Conservation (phyloP, 78 protist species). For the Chrysochromulina tobinii region DNA sequence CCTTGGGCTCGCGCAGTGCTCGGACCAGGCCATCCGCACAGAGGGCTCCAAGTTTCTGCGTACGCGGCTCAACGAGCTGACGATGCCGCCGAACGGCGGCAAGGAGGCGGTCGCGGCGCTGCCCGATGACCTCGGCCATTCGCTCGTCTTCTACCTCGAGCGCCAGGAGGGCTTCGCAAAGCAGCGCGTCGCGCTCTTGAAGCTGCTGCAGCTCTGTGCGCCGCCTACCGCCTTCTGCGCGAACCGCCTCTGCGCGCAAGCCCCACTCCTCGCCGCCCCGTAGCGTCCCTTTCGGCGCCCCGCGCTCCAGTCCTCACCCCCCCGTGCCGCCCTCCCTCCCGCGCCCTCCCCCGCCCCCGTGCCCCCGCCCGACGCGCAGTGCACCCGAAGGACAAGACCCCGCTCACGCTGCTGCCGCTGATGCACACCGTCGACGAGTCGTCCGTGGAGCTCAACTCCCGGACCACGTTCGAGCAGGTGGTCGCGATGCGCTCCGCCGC, state of each 20-base stretch:
- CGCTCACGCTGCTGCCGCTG: neutral
- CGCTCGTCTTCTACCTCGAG: slow-evolving; percentile 16
- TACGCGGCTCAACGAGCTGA: neutral
- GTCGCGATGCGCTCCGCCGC: too few relatives aligned
- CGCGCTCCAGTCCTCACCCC: too few relatives aligned
- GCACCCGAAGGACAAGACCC: neutral
- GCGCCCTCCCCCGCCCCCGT: too few relatives aligned
- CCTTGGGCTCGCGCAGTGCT: neutral
- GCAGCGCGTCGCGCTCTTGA: neutral
- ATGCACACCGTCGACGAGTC: neutral
- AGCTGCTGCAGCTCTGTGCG: neutral
- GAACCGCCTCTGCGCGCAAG: neutral
- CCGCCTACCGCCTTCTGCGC: neutral
- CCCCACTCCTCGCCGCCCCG: too few relatives aligned
- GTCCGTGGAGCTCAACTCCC: neutral
- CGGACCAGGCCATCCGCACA: neutral
- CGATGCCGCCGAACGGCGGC: too few relatives aligned
- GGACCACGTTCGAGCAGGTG: neutral
- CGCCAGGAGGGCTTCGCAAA: neutral
- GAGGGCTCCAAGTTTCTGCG: slow-evolving; percentile 23
- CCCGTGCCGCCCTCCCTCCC: too few relatives aligned
- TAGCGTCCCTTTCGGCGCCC: too few relatives aligned
- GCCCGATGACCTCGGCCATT: slow-evolving; percentile 11
- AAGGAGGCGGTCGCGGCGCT: neutral
- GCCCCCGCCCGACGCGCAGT: neutral